A percentile compares a stretch with the other conserved stretches of the same genome.
Evolutionary conservation across 306 rosid species (phyloP).

Genomic region (Bauhinia variegata): DNA sequence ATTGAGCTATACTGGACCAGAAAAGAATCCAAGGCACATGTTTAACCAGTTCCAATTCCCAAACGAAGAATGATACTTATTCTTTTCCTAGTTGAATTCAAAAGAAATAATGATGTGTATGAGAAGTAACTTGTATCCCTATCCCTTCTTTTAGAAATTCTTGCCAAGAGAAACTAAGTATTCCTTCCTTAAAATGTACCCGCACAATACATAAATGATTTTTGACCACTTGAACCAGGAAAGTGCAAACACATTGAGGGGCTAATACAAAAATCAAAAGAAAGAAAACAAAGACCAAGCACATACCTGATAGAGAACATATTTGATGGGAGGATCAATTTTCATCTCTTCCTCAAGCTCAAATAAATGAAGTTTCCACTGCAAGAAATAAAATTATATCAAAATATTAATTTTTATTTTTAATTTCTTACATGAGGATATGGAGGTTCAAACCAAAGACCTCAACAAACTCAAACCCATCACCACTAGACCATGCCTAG

Average conservation of each 20-base stretch:
- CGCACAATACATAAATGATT: no score
- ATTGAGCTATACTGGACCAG: not conserved
- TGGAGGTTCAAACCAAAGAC: no score
- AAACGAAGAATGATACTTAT: not conserved
- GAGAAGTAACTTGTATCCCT: not conserved
- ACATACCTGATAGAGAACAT: constrained; percentile 82
- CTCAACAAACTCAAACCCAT: no score
- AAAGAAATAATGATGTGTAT: no score
- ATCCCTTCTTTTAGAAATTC: not conserved
- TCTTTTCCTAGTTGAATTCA: not conserved
- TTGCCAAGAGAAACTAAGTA: not conserved
- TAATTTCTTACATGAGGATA: no score
- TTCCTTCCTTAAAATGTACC: no score
- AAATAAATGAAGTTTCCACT: constrained; percentile 99
- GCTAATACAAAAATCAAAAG: constrained; percentile 10
- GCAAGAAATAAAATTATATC: constrained; percentile 23
- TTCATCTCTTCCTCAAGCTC: constrained; percentile 92
- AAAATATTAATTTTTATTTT: not conserved
- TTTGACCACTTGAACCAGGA: not conserved
- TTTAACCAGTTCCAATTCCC: not conserved
- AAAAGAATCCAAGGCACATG: not conserved
- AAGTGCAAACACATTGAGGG: constrained; percentile 3
- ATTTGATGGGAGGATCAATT: constrained; percentile 74
- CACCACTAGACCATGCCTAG: no score
- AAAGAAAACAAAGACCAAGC: constrained; percentile 13